phyloP scores from a whole-genome alignment of 805 yeast species.

The Yarrowia osloensis region DNA sequence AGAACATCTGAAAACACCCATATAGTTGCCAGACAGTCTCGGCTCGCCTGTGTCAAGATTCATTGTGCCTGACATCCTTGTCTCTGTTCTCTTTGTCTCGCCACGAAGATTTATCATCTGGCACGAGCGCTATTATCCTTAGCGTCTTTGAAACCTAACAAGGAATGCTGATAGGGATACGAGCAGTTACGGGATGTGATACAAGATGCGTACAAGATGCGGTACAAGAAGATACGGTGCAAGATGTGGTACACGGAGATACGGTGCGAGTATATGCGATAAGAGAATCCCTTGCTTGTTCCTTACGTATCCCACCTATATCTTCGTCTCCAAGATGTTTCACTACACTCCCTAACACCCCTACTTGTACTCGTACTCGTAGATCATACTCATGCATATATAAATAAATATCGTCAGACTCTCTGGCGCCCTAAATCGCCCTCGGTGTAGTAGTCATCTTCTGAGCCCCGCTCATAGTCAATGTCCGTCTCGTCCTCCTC shows the following conservation, averaged over 20 bases:
- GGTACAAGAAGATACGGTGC: no score
- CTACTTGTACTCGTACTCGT: background rate
- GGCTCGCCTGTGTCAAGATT: no score
- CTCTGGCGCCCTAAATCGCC: slow-evolving; percentile 21
- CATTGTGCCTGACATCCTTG: background rate
- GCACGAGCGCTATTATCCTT: background rate
- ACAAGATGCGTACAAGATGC: no score
- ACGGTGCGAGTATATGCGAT: no score
- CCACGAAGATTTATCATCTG: background rate
- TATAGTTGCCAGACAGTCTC: no score
- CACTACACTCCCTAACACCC: no score
- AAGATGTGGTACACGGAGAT: no score
- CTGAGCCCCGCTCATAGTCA: slow-evolving; percentile 26
- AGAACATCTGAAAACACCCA: no score
- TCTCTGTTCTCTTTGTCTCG: background rate
- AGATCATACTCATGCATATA: background rate
- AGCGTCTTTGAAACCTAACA: background rate
- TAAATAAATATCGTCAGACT: slow-evolving; percentile 13
- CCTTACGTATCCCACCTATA: no score
- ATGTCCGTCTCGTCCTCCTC: slow-evolving; percentile 29
- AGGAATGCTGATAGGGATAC: background rate
- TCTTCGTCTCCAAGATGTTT: no score
- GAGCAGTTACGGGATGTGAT: no score
- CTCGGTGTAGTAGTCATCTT: slow-evolving; percentile 8
- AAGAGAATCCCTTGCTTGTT: no score